Evolutionary conservation across 805 yeast species (phyloP).

Genomic region (Soucietia sequanensis): DNA sequence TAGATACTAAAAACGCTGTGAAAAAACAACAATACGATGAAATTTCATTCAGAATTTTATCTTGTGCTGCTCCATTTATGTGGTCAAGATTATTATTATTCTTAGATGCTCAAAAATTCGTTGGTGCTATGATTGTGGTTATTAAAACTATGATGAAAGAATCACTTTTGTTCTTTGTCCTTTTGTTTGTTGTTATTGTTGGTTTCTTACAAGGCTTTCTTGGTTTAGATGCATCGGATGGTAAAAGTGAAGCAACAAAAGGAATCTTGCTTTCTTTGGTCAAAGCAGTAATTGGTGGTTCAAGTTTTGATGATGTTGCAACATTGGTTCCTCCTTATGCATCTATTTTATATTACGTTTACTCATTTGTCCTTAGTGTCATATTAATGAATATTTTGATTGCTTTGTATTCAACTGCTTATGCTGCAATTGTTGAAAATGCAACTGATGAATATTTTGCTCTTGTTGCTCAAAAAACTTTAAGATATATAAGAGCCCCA

Average conservation of each 20-base stretch:
- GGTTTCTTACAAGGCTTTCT: slow-evolving; percentile 87
- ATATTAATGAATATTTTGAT: slow-evolving; percentile 78
- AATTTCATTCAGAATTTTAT: slow-evolving; percentile 64
- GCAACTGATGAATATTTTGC: slow-evolving; percentile 86
- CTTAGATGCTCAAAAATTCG: slow-evolving; percentile 76
- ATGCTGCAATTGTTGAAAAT: slow-evolving; percentile 75
- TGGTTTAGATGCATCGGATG: slow-evolving; percentile 87
- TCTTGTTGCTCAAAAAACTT: slow-evolving; percentile 77
- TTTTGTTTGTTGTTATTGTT: slow-evolving; percentile 64
- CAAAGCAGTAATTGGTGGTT: slow-evolving; percentile 71
- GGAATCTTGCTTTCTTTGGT: slow-evolving; percentile 63
- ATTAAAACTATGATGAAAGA: slow-evolving; percentile 85
- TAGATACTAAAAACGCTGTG: slow-evolving; percentile 16
- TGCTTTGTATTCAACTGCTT: slow-evolving; percentile 84
- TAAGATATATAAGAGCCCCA: slow-evolving; percentile 84
- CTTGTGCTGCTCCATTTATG: slow-evolving; percentile 83
- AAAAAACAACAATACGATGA: slow-evolving; percentile 43
- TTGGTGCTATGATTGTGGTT: slow-evolving; percentile 87
- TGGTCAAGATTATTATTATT: slow-evolving; percentile 78
- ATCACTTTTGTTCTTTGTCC: slow-evolving; percentile 75
- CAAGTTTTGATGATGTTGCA: slow-evolving; percentile 67
- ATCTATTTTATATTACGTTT: slow-evolving; percentile 69
- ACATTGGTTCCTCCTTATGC: slow-evolving; percentile 85
- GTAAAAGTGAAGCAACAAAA: slow-evolving; percentile 70
- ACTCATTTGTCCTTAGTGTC: slow-evolving; percentile 71